These are phyloP conservation scores for Bjerkandera adusta DNA, from an alignment of 1,284 basidiomycete species.

Conservation along the genomic window DNA sequence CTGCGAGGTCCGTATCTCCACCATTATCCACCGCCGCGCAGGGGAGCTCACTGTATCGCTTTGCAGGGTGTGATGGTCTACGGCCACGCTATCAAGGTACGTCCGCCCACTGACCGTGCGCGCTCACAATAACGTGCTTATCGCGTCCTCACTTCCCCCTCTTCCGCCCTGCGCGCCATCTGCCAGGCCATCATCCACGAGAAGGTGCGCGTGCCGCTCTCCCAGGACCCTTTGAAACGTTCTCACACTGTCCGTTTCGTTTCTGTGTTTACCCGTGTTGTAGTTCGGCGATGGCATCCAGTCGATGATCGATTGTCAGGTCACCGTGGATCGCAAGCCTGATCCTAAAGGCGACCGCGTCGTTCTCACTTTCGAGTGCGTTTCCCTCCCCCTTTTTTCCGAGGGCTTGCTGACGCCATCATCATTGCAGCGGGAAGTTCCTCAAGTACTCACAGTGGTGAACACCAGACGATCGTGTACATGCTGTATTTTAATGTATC, in stretches of 20 bases:
- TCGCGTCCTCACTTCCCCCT: background rate
- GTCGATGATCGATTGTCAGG: slow-evolving; percentile 87
- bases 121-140: slow-evolving; percentile 1
- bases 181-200: slow-evolving; percentile 78
- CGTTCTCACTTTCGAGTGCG: slow-evolving; percentile 80
- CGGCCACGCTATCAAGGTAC: slow-evolving; percentile 75
- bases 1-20: slow-evolving; percentile 63
- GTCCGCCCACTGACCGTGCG: slow-evolving; percentile 12
- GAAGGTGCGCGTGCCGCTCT: slow-evolving; percentile 48
- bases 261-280: background rate
- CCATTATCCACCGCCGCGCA: background rate
- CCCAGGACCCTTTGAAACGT: background rate
- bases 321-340: slow-evolving; percentile 69
- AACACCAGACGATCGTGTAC: slow-evolving; percentile 16
- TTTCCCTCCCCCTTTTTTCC: slow-evolving; percentile 19
- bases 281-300: slow-evolving; percentile 91
- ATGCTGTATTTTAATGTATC: background rate
- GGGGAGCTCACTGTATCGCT: background rate
- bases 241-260: slow-evolving; percentile 1
- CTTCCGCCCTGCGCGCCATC: slow-evolving; percentile 7
- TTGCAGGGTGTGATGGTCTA: slow-evolving; percentile 73
- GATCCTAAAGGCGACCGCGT: slow-evolving; percentile 85
- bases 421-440: slow-evolving; percentile 60
- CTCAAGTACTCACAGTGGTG: slow-evolving; percentile 71
- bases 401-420: background rate